Base-by-base conservation (phyloP, 2,329 filamentous ascomycete genomes). In the Ilyonectria destructans region DNA sequence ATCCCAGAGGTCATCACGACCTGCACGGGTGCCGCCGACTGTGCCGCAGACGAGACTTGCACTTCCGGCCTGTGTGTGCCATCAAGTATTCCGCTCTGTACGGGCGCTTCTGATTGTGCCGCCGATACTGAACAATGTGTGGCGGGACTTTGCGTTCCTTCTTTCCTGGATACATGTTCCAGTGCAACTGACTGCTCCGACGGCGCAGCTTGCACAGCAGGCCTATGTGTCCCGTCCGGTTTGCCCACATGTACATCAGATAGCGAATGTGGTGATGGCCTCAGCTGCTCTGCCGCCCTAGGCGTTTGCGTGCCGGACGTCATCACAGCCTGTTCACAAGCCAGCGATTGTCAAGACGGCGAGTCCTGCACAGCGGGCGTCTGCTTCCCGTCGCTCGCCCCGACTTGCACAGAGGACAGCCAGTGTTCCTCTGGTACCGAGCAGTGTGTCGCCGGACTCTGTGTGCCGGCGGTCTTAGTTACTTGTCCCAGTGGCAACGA, bases 391-490 rank as follows among this genome's bases (percentile, higher is more conserved):
- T 43, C 43, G 3, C n/a, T 66, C 3, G 15, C 62, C 10, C 63
- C 57, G 0, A 57, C 9, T 1, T 66, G 63, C 6, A 33, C 35
- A 4, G 9, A 23, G 3, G 48, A 58, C 7, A 33, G 46, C 9
- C 26, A 58, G 6, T 64, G 62, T 26, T 31, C 48, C 21, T 12
- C 46, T 26, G 55, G 55, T 3, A 64, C 62, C 2, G 46, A 64
- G 10, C 35, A 64, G 26, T 64, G 62, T 6, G 62, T 48, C 13
- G 55, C 45, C 7, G 62, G 62, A 4, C 21, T 64, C 9, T 64
- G 62, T 13, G 62, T 64, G 6, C 55, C 62, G 7, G 40, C 33
- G 12, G 46, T n/a, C 8, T 58, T 52, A 9, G 31, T 4, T 6
- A 15, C 19, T 2, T 62, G 58, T 21, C 2, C 31, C 1, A 19